These are phyloP conservation scores for Fusarium proliferatum DNA, from an alignment of 2,329 filamentous ascomycete species.

Conservation along the genomic window DNA sequence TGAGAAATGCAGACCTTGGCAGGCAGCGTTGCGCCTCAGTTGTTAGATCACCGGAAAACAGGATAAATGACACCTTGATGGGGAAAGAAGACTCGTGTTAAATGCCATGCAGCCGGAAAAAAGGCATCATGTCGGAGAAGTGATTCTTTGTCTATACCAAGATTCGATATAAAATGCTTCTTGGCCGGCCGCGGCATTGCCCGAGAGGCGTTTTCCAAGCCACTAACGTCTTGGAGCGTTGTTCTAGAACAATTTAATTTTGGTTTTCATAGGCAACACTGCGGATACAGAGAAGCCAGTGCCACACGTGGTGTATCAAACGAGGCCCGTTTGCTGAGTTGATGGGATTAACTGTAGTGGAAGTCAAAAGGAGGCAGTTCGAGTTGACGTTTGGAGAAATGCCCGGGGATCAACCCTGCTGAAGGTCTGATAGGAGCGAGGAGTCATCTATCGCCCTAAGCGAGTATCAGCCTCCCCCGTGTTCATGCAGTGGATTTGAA, in stretches of 20 bases:
- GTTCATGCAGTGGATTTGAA: not conserved
- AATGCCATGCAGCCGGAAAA: not conserved
- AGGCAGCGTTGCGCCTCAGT: not conserved
- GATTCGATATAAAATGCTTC: constrained; percentile 5
- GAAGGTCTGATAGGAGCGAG: not conserved
- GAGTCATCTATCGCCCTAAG: not conserved
- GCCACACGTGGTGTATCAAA: not conserved
- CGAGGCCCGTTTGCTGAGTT: not conserved
- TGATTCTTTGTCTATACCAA: not conserved
- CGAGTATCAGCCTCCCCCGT: constrained; percentile 22
- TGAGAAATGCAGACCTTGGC: not conserved
- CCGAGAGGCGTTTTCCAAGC: constrained; percentile 21
- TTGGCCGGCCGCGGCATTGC: constrained; percentile 13
- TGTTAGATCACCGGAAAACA: not conserved
- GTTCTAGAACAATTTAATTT: constrained; percentile 37
- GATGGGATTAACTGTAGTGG: not conserved
- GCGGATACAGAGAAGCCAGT: not conserved
- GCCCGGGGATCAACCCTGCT: not conserved
- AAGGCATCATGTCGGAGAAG: not conserved
- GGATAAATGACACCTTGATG: not conserved
- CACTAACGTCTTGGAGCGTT: constrained; percentile 9
- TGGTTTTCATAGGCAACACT: not conserved
- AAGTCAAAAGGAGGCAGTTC: not conserved
- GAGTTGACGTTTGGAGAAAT: not conserved
- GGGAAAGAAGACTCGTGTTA: not conserved